Evolutionary conservation across 108 stramenopile species (phyloP), one percentile per base, ranked within the genome.

Genomic region (Cyclotella choctawhatcheeana): DNA sequence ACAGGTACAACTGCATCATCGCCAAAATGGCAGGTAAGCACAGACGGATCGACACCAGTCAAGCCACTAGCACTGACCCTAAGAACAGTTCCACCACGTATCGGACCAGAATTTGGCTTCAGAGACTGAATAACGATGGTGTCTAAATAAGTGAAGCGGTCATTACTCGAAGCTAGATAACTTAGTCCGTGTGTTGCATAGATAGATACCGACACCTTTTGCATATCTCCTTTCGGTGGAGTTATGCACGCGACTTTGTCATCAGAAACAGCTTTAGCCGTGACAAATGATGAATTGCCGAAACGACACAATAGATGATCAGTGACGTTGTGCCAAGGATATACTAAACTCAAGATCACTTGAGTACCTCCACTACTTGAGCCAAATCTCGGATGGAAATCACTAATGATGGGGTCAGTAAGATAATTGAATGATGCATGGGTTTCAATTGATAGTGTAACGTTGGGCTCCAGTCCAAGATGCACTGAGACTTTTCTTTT

Each of bases 281-380:
- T 32, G 37, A 66, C 45, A 2, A 79, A 22, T 1, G 58, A 21
- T 6, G 71, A 71, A 63, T 79, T 60, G 4, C 78, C 78, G 44
- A 79, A 79, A 12, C 59, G 48, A 62, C 78, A 79, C 27, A 61
- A 67, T n/a, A 79, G 59, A 44, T 79, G 37, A 31, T 66, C 65
- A 3, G 50, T 3, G 22, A 58, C 66, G 30, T 45, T 25, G 22
- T 56, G 35, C 78, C 78, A 79, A 8, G 64, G 52, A 53, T 40
- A 60, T 26, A 63, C n/a, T 27, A 52, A 18, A 27, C 35, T 69
- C 24, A 74, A 25, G 27, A 50, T 22, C 13, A 81, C 74, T 14
- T 18, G 47, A 37, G 76, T 77, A 2, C 80, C 80, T 10, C 80
- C 80, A 21, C 63, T 33, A 3, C n/a, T 54, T 16, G 25, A 29